Percentiles rank a stretch among this genome's conserved stretches.
phyloP scores from a whole-genome alignment of 345 rosid species.

The Iberis pinnata region DNA sequence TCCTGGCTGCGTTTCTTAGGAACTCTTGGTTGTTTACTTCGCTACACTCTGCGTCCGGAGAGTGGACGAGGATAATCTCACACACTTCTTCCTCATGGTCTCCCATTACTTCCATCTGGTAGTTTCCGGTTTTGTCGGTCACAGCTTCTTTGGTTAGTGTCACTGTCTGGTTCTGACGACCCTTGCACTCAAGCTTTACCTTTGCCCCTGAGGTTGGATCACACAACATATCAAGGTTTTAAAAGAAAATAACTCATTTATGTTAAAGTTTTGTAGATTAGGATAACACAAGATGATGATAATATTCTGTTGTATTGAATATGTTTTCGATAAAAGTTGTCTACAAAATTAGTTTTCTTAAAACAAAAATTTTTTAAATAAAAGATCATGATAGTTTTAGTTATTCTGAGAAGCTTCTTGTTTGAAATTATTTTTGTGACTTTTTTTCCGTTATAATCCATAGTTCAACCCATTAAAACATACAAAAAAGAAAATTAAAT shows the following conservation, averaged over 20 bases:
- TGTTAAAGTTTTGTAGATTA: too few relatives aligned
- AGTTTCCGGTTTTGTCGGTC: constrained; percentile 40
- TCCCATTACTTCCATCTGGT: constrained; percentile 44
- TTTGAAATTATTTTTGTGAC: not conserved
- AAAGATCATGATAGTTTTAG: too few relatives aligned
- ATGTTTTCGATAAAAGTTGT: too few relatives aligned
- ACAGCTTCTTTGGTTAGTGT: constrained; percentile 35
- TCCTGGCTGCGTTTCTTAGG: constrained; percentile 36
- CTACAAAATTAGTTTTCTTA: too few relatives aligned
- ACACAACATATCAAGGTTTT: not conserved
- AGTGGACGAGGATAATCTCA: constrained; percentile 39
- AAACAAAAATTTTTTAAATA: too few relatives aligned
- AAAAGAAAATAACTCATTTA: too few relatives aligned
- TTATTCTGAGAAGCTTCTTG: not conserved
- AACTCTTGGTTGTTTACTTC: constrained; percentile 34
- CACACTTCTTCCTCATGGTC: constrained; percentile 70
- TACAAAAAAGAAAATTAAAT: not conserved
- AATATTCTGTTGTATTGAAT: too few relatives aligned
- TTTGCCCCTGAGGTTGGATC: constrained; percentile 35
- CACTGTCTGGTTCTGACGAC: constrained; percentile 31
- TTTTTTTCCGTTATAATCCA: too few relatives aligned
- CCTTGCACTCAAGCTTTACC: constrained; percentile 55
- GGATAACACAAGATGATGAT: too few relatives aligned
- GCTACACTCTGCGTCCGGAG: constrained; percentile 42
- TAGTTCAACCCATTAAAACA: too few relatives aligned